Evolutionary conservation across 495 filamentous ascomycete species (phyloP).

Genomic region (Diplogelasinospora grovesii): DNA sequence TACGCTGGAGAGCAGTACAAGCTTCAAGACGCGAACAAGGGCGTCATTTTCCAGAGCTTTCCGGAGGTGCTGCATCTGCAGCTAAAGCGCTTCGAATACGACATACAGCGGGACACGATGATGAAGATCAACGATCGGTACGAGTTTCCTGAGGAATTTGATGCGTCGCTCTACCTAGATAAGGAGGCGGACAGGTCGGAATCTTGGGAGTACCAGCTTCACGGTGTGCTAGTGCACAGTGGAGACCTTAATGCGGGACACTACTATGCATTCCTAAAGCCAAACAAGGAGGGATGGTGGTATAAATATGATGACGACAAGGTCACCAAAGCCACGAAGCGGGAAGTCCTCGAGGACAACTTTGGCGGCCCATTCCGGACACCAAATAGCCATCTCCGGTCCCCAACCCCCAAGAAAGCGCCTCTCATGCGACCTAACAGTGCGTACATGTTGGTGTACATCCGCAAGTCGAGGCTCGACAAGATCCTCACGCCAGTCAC

Average conservation of each 20-base stretch:
- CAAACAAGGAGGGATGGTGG: conserved; percentile 84
- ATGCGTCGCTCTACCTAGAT: conserved; percentile 82
- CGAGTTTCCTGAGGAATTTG: conserved; percentile 91
- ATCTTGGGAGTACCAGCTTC: conserved; percentile 82
- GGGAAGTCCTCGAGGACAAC: conserved; percentile 92
- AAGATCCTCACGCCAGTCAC: conserved; percentile 69
- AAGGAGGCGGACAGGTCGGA: conserved; percentile 82
- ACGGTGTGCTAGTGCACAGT: conserved; percentile 93
- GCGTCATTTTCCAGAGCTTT: conserved; percentile 94
- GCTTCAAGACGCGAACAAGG: conserved; percentile 93
- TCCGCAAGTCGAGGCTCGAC: conserved; percentile 77
- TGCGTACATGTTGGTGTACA: conserved; percentile 98
- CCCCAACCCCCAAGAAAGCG: conserved; percentile 35
- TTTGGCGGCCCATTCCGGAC: conserved; percentile 84
- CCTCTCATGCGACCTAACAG: conserved; percentile 51
- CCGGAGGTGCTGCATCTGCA: conserved; percentile 93
- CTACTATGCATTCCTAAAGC: conserved; percentile 97
- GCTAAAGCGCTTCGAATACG: conserved; percentile 96
- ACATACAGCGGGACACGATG: conserved; percentile 91
- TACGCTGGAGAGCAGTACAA: conserved; percentile 82
- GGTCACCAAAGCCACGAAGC: conserved; percentile 84
- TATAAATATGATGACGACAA: conserved; percentile 97
- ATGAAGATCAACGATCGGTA: conserved; percentile 99
- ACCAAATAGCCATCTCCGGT: conserved; percentile 32
- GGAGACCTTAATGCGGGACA: conserved; percentile 97